Percentiles rank a stretch among this genome's conserved stretches.
phyloP scores from a whole-genome alignment of 139 green algal genomes.

The Raphidocelis subcapitata region DNA sequence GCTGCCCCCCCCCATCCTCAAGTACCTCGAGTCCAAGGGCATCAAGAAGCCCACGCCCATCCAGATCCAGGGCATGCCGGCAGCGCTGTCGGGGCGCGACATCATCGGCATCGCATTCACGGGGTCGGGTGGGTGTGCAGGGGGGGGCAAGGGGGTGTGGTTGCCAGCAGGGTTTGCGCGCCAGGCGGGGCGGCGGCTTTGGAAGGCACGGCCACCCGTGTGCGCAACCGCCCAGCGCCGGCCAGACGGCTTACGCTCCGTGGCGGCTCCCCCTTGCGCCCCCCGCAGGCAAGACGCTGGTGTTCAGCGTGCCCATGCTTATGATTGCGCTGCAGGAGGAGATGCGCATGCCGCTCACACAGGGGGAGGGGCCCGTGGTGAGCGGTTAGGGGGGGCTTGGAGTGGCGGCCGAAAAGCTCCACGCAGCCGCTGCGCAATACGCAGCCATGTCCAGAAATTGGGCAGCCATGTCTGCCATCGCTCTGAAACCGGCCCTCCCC shows the following conservation, averaged over 20 bases:
- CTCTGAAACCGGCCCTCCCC: no score
- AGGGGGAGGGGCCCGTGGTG: conserved; percentile 82
- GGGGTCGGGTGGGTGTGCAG: conserved; percentile 53
- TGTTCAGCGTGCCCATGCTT: conserved; percentile 92
- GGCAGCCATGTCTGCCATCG: no score
- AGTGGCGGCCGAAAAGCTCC: no score
- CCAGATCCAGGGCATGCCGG: conserved; percentile 95
- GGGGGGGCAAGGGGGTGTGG: neutral
- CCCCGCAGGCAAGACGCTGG: conserved; percentile 88
- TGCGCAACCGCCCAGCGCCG: no score
- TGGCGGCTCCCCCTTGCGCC: no score
- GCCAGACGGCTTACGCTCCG: no score
- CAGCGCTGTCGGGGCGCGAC: conserved; percentile 91
- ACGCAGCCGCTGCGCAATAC: no score
- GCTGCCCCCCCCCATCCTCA: conserved; percentile 63
- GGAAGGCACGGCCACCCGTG: no score
- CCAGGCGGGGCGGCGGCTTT: no score
- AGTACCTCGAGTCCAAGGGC: conserved; percentile 68
- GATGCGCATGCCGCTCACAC: conserved; percentile 75
- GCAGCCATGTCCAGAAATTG: no score
- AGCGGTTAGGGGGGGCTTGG: no score
- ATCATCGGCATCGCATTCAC: conserved; percentile 99
- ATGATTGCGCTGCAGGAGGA: conserved; percentile 83
- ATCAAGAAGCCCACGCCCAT: conserved; percentile 94
- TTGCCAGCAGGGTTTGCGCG: no score